A percentile compares a stretch with the other conserved stretches of the same genome.
These are phyloP conservation scores for Phytopythium helicoides DNA, from an alignment of 352 stramenopile species.

Conservation along the genomic window DNA sequence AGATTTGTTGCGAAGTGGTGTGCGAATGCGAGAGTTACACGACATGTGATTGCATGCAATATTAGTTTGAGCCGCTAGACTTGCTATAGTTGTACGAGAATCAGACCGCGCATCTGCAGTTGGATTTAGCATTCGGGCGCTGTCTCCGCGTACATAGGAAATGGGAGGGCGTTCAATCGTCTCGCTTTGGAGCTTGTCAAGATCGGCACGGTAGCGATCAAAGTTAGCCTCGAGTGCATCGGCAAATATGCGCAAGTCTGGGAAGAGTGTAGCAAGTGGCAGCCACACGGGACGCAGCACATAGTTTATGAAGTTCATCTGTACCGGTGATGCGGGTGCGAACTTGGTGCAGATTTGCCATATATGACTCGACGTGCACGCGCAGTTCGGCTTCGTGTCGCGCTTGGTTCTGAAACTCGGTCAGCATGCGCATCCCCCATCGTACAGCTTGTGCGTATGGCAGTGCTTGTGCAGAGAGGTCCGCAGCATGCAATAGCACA, in stretches of 20 bases:
- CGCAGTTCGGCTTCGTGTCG: constrained; percentile 61
- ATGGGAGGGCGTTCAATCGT: constrained; percentile 18
- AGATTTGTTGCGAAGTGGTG: too few relatives aligned
- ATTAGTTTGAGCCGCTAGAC: neutral
- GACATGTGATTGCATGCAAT: neutral
- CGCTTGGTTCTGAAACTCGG: constrained; percentile 75
- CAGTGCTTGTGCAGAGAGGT: constrained; percentile 69
- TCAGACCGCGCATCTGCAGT: neutral
- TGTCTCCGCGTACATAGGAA: constrained; percentile 41
- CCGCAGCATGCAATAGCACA: constrained; percentile 63
- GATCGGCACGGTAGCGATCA: constrained; percentile 56
- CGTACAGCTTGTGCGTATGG: constrained; percentile 49
- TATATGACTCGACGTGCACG: constrained; percentile 65
- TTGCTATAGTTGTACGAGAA: too few relatives aligned
- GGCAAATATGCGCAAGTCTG: constrained; percentile 46
- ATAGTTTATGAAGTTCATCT: constrained; percentile 80
- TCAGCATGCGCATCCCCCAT: constrained; percentile 61
- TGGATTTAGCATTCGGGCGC: constrained; percentile 22
- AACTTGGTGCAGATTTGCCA: constrained; percentile 63
- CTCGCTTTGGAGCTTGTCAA: constrained; percentile 42
- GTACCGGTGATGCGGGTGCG: constrained; percentile 57
- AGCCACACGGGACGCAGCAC: constrained; percentile 72
- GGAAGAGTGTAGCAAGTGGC: constrained; percentile 42
- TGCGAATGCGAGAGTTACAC: neutral
- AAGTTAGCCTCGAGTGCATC: constrained; percentile 61